Conservation (phyloP, 2,329 filamentous ascomycete genomes). For the Rhinocladiella similis region DNA sequence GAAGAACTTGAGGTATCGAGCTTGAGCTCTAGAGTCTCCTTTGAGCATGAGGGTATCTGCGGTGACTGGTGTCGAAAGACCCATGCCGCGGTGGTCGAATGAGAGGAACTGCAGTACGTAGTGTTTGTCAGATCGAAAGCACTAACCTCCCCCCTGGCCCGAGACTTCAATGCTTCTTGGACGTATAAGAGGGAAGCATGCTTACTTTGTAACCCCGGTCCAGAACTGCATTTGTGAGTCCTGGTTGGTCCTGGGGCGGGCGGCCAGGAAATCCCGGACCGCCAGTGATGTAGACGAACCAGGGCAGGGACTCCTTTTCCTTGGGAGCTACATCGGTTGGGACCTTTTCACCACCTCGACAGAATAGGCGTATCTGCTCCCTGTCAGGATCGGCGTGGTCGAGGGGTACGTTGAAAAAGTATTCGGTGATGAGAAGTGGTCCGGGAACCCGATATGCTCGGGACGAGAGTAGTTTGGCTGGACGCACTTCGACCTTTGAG, state of each 20-base stretch:
- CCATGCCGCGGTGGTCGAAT: slow-evolving; percentile 89
- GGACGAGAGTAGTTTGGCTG: neutral
- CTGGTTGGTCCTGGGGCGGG: slow-evolving; percentile 67
- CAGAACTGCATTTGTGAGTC: slow-evolving; percentile 69
- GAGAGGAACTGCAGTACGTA: slow-evolving; percentile 58
- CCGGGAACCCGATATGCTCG: slow-evolving; percentile 42
- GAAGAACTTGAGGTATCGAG: slow-evolving; percentile 78
- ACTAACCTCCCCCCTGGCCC: too few species aligned
- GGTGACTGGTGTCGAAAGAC: slow-evolving; percentile 77
- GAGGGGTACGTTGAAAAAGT: slow-evolving; percentile 83
- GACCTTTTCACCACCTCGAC: slow-evolving; percentile 67
- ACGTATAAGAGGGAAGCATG: slow-evolving; percentile 14
- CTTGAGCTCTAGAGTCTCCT: slow-evolving; percentile 65
- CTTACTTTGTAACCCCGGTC: slow-evolving; percentile 76
- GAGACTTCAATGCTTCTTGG: too few species aligned
- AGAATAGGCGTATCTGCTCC: slow-evolving; percentile 73
- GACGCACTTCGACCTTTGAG: neutral
- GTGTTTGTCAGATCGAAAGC: slow-evolving; percentile 36
- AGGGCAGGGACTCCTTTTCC: slow-evolving; percentile 47
- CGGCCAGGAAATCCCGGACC: slow-evolving; percentile 79
- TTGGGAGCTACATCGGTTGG: slow-evolving; percentile 57
- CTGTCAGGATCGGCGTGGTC: slow-evolving; percentile 67
- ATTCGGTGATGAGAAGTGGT: slow-evolving; percentile 72
- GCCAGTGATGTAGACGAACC: slow-evolving; percentile 75
- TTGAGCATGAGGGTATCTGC: slow-evolving; percentile 67